phyloP scores from a whole-genome alignment of 768 basidiomycete genomes.

The Boletus bicolor region DNA sequence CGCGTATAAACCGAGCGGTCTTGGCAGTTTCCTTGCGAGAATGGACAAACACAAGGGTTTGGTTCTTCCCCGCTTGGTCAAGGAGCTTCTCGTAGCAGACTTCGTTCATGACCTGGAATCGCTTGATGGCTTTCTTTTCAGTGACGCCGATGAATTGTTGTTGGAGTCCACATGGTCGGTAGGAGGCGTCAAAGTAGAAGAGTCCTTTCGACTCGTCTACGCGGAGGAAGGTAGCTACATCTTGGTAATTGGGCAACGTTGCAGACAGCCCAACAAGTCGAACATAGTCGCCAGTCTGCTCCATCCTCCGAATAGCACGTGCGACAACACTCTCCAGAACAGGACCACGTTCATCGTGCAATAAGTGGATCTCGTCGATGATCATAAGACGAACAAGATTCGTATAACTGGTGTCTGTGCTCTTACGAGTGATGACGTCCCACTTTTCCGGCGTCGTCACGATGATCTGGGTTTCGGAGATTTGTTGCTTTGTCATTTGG shows the following conservation, averaged over 20 bases:
- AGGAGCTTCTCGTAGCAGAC: constrained; percentile 99
- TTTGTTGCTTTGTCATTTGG: constrained; percentile 98
- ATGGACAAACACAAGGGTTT: constrained; percentile 95
- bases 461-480: constrained; percentile 95
- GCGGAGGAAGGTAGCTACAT: constrained; percentile 95
- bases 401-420: constrained; percentile 93
- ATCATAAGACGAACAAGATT: constrained; percentile 96
- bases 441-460: constrained; percentile 99
- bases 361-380: constrained; percentile 95
- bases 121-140: constrained; percentile 99
- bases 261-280: constrained; percentile 94
- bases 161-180: constrained; percentile 90
- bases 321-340: constrained; percentile 91
- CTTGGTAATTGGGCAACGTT: constrained; percentile 97
- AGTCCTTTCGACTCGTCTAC: constrained; percentile 90
- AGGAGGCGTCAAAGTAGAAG: constrained; percentile 95
- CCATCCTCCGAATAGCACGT: constrained; percentile 88
- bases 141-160: constrained; percentile 98
- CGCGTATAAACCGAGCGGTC: constrained; percentile 90
- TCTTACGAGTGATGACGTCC: constrained; percentile 99
- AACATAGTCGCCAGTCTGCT: constrained; percentile 90
- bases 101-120: constrained; percentile 97
- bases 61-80: constrained; percentile 87
- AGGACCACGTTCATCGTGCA: constrained; percentile 98
- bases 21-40: constrained; percentile 98